phyloP scores from a whole-genome alignment of 139 green algal species.

The Chlorella sp. region DNA sequence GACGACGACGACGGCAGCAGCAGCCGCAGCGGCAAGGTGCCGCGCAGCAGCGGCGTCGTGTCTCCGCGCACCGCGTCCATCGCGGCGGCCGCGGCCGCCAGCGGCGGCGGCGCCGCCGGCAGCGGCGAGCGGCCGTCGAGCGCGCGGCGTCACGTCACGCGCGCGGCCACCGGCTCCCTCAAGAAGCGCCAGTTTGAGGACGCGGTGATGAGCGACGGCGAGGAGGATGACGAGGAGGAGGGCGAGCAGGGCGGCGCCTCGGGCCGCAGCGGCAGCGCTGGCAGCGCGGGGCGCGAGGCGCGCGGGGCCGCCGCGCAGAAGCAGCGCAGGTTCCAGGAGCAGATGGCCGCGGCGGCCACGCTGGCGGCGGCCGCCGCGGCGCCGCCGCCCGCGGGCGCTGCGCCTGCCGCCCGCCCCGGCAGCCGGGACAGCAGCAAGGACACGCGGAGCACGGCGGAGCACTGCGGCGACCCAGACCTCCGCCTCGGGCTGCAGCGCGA shows the following conservation, averaged over 20 bases:
- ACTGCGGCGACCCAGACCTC: slow-evolving; percentile 31
- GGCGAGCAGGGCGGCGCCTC: too few species aligned
- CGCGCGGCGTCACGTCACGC: slow-evolving; percentile 26
- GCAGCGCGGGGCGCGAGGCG: not conserved
- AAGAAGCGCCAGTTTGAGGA: slow-evolving; percentile 17
- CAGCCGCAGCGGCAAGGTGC: slow-evolving; percentile 14
- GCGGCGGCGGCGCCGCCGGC: not conserved
- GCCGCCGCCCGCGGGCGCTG: not conserved
- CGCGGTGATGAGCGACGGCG: not conserved
- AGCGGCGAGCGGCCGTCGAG: too few species aligned
- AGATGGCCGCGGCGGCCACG: not conserved
- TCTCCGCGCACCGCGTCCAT: slow-evolving; percentile 11
- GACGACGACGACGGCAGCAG: slow-evolving; percentile 16
- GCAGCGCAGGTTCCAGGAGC: not conserved
- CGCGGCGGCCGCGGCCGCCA: not conserved
- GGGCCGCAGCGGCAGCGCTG: not conserved
- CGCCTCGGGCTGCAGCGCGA: not conserved
- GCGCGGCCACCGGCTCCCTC: slow-evolving; percentile 34
- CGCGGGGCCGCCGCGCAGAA: not conserved
- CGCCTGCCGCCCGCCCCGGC: not conserved
- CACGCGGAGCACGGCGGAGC: slow-evolving; percentile 37
- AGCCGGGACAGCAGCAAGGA: slow-evolving; percentile 36
- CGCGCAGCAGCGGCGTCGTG: not conserved
- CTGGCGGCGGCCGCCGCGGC: not conserved
- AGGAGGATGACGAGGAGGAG: slow-evolving; percentile 9